Evolutionary conservation across 2,329 filamentous ascomycete species (phyloP).

Genomic region (Seiridium unicorne): DNA sequence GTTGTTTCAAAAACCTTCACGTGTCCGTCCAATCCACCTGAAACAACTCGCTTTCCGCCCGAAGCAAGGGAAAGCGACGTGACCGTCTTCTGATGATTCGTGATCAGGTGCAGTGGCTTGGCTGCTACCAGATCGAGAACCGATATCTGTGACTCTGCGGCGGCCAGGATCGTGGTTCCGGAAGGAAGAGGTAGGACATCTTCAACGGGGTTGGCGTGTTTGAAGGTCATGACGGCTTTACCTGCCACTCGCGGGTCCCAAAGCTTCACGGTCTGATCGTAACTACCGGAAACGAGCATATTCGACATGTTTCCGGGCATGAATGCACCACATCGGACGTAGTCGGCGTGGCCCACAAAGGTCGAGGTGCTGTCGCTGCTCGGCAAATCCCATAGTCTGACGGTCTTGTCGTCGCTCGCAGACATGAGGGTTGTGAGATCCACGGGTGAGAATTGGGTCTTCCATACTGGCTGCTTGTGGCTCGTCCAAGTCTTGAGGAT

Average conservation of each 20-base stretch:
- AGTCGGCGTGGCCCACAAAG: slow-evolving; percentile 87
- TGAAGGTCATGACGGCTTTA: slow-evolving; percentile 82
- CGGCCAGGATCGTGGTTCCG: slow-evolving; percentile 81
- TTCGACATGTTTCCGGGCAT: slow-evolving; percentile 73
- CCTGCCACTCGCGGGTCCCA: slow-evolving; percentile 84
- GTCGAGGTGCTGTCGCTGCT: slow-evolving; percentile 72
- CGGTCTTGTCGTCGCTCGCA: slow-evolving; percentile 87
- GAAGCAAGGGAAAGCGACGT: slow-evolving; percentile 83
- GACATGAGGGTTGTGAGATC: slow-evolving; percentile 85
- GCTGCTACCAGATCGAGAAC: slow-evolving; percentile 92
- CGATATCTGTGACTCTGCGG: slow-evolving; percentile 82
- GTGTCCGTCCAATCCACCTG: slow-evolving; percentile 89
- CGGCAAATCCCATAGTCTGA: slow-evolving; percentile 91
- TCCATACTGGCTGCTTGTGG: slow-evolving; percentile 93
- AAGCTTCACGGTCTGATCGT: slow-evolving; percentile 88
- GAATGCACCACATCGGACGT: slow-evolving; percentile 84
- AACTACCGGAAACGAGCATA: slow-evolving; percentile 85
- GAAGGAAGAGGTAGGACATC: slow-evolving; percentile 83
- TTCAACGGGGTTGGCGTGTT: slow-evolving; percentile 87
- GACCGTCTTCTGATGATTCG: slow-evolving; percentile 97
- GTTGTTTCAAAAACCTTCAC: slow-evolving; percentile 96
- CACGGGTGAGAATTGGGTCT: slow-evolving; percentile 86
- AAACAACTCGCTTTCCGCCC: slow-evolving; percentile 76
- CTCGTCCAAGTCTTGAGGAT: slow-evolving; percentile 95
- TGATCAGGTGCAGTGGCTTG: slow-evolving; percentile 80